Conservation (phyloP, 1,139 yeast species). For the Zygoascus meyerae region DNA sequence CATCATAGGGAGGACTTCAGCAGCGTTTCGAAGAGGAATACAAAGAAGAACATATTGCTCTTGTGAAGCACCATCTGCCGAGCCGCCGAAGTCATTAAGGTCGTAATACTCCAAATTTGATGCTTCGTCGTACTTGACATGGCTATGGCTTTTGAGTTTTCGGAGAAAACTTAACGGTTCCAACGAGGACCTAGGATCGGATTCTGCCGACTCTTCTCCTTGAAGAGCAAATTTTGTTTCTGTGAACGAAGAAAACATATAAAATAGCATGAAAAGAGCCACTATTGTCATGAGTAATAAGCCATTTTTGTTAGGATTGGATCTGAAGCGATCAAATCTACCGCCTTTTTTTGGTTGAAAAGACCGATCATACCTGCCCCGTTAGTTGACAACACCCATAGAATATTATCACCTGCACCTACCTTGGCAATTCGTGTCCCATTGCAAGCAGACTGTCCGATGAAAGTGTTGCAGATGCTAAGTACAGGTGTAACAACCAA, state of each 20-base stretch:
- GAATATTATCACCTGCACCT: background rate
- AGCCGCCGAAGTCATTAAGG: conserved; percentile 42
- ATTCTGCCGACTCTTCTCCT: background rate
- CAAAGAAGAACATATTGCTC: conserved; percentile 53
- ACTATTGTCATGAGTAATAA: background rate
- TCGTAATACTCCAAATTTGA: conserved; percentile 43
- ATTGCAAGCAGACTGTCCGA: background rate
- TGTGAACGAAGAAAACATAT: background rate
- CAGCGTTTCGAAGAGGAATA: conserved; percentile 65
- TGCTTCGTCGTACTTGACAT: background rate
- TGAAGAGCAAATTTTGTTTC: background rate
- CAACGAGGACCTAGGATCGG: conserved; percentile 4
- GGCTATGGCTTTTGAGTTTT: conserved; percentile 3
- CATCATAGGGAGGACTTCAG: conserved; percentile 58
- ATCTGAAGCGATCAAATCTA: conserved; percentile 2
- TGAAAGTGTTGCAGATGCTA: too few species aligned
- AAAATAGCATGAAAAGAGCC: background rate
- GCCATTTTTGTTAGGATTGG: conserved; percentile 3
- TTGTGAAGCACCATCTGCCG: conserved; percentile 48
- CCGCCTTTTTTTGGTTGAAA: conserved; percentile 10
- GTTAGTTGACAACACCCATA: too few species aligned
- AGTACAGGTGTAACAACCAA: too few species aligned
- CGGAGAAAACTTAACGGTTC: background rate
- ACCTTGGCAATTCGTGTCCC: conserved; percentile 12
- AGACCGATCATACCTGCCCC: conserved; percentile 6